Percentiles rank a stretch among this genome's conserved stretches.
These are phyloP conservation scores for Naganishia vaughanmartiniae DNA, from an alignment of 768 basidiomycete species.

Conservation along the genomic window DNA sequence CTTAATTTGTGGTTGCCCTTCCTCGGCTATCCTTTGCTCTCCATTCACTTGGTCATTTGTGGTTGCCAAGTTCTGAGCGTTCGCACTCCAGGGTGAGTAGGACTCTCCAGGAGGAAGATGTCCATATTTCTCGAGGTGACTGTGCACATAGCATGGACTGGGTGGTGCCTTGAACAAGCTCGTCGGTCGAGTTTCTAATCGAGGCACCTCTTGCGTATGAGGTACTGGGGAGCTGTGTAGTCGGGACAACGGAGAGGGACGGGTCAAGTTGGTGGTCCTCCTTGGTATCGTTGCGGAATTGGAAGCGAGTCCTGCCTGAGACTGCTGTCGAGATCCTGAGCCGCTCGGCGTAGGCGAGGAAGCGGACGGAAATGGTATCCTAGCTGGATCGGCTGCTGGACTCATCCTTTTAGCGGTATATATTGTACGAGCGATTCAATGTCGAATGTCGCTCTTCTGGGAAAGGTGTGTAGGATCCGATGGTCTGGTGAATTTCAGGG, in stretches of 20 bases:
- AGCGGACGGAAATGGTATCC: not conserved
- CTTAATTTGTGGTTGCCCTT: not conserved
- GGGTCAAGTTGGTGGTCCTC: constrained; percentile 10
- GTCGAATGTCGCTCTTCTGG: not conserved
- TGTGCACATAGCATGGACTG: constrained; percentile 85
- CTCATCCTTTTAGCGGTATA: not conserved
- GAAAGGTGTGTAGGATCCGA: not conserved
- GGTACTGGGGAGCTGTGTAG: constrained; percentile 25
- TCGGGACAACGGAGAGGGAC: constrained; percentile 28
- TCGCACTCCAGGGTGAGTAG: constrained; percentile 1
- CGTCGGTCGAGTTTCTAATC: not conserved
- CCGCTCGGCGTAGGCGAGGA: not conserved
- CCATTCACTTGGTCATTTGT: not conserved
- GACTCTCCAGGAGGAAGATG: constrained; percentile 61
- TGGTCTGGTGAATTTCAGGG: not conserved
- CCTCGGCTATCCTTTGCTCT: not conserved
- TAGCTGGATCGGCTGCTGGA: not conserved
- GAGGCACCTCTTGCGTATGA: constrained; percentile 2
- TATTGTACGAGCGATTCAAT: not conserved
- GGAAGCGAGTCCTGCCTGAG: not conserved
- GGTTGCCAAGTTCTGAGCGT: not conserved
- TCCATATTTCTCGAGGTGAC: constrained; percentile 76
- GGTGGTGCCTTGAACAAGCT: not conserved
- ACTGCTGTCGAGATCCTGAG: constrained; percentile 5
- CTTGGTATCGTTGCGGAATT: constrained; percentile 6